Evolutionary conservation across 805 yeast species (phyloP), one percentile per base, ranked within the genome.

Genomic region (Blastobotrys parvus): DNA sequence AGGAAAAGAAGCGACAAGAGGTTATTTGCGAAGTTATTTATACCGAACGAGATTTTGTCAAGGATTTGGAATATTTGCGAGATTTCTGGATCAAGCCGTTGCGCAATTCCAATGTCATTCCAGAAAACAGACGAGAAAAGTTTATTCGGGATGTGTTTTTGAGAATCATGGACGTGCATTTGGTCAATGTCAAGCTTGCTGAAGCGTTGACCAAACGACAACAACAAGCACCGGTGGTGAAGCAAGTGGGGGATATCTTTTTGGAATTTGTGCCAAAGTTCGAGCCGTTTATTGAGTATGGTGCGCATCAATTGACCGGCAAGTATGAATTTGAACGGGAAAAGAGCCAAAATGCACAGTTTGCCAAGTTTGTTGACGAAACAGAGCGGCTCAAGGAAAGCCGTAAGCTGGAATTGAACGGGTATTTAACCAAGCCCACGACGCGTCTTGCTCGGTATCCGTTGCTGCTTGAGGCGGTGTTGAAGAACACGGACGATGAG

Each of bases 401-500:
- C 30, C 75, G 95, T 56, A 85, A 88, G 64, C 77, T 90, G 46
- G 97, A 94, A 63, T 79, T 92, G 42, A 84, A 90, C 20, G 92
- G 97, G 0, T 92, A 88, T 57, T 71, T 92, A 50, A 86, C 95
- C 4, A 94, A 90, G 57, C 97, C 97, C 41, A 89, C 95, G 2
- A 88, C 96, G 13, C 76, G 98, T 60, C 88, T 96, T 25, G 97
- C 97, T 7, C 72, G 97, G 52, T 92, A 92, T 64, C 95, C 94
- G 50, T 67, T 92, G 39, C 70, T 92, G 45, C 70, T 90, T 18
- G 80, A 77, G 45, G 92, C 90, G 38, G 84, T 92, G 29, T 69
- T 86, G 50, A 90, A 92, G 60, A 76, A 78, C 49, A 88, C 97
- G 0, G 75, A 72, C 42, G 80, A 81, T n/a, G 83, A 78, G 20